Conservation (phyloP, 228 moss, liverwort and hornwort genomes). For the Sphagnum magellanicum region DNA sequence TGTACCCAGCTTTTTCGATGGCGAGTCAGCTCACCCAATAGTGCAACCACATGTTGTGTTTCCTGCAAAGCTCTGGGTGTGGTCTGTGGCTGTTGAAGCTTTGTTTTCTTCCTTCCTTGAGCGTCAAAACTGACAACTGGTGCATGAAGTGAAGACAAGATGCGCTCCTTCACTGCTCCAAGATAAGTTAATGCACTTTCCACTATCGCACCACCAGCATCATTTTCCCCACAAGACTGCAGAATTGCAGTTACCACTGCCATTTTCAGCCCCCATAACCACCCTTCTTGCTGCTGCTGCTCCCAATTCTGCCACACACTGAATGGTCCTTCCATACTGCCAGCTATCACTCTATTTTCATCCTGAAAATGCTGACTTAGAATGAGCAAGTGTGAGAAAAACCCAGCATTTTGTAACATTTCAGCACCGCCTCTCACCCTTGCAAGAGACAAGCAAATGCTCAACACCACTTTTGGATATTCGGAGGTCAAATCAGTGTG, state of each 20-base stretch:
- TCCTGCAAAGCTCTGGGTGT: slow-evolving; percentile 77
- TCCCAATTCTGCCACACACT: slow-evolving; percentile 72
- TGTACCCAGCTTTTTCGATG: slow-evolving; percentile 73
- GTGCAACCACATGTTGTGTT: slow-evolving; percentile 70
- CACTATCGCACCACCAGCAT: slow-evolving; percentile 60
- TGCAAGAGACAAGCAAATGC: slow-evolving; percentile 72
- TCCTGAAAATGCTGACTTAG: slow-evolving; percentile 63
- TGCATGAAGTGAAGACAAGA: slow-evolving; percentile 69
- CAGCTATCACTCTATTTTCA: slow-evolving; percentile 32
- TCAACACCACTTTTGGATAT: slow-evolving; percentile 68
- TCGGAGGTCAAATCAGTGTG: slow-evolving; percentile 59
- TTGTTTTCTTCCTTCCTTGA: slow-evolving; percentile 86
- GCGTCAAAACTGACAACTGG: slow-evolving; percentile 63
- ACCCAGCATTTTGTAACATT: slow-evolving; percentile 69
- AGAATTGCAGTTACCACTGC: slow-evolving; percentile 73
- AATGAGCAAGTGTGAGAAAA: slow-evolving; percentile 76
- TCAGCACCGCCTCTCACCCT: slow-evolving; percentile 78
- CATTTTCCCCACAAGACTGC: slow-evolving; percentile 73
- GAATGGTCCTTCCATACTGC: slow-evolving; percentile 75
- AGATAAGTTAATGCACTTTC: slow-evolving; percentile 68
- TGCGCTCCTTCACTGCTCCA: slow-evolving; percentile 61
- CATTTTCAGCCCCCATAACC: slow-evolving; percentile 74
- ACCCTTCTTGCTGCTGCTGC: slow-evolving; percentile 57
- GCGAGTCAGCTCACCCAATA: slow-evolving; percentile 72
- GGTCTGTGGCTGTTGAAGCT: slow-evolving; percentile 76